phyloP scores from a whole-genome alignment of 2,329 filamentous ascomycete species.

The Helminthosporium solani region DNA sequence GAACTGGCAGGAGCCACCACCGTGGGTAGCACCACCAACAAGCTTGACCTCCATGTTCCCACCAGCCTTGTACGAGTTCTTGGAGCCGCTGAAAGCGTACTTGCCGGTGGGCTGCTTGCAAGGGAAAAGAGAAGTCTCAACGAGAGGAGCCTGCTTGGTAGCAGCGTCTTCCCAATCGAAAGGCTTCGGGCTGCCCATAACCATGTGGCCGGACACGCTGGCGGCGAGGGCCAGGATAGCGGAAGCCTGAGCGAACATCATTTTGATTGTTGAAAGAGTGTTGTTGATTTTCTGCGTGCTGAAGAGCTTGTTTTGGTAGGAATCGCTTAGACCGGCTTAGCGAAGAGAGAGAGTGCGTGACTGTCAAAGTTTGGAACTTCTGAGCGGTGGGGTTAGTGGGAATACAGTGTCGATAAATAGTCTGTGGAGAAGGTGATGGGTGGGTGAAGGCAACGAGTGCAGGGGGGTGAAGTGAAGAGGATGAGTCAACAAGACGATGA shows the following conservation, averaged over 20 bases:
- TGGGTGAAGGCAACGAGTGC: background rate
- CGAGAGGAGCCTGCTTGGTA: constrained; percentile 67
- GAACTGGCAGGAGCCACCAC: constrained; percentile 90
- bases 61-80: constrained; percentile 53
- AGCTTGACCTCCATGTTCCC: constrained; percentile 51
- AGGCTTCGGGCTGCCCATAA: constrained; percentile 67
- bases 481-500: too few relatives aligned
- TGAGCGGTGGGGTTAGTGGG: background rate
- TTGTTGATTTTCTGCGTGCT: constrained; percentile 10
- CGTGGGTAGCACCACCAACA: constrained; percentile 66
- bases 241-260: constrained; percentile 54
- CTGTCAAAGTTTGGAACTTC: background rate
- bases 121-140: constrained; percentile 66
- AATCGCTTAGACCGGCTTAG: constrained; percentile 44
- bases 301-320: constrained; percentile 13
- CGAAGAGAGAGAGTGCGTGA: constrained; percentile 26
- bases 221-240: constrained; percentile 58
- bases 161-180: constrained; percentile 48
- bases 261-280: constrained; percentile 32
- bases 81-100: constrained; percentile 60
- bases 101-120: constrained; percentile 67
- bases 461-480: background rate
- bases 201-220: constrained; percentile 71
- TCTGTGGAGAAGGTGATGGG: too few relatives aligned
- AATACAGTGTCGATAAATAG: too few relatives aligned